Evolutionary conservation across 129 eudicot genomes (phyloP).

Genomic region (Artemisia tridentata): DNA sequence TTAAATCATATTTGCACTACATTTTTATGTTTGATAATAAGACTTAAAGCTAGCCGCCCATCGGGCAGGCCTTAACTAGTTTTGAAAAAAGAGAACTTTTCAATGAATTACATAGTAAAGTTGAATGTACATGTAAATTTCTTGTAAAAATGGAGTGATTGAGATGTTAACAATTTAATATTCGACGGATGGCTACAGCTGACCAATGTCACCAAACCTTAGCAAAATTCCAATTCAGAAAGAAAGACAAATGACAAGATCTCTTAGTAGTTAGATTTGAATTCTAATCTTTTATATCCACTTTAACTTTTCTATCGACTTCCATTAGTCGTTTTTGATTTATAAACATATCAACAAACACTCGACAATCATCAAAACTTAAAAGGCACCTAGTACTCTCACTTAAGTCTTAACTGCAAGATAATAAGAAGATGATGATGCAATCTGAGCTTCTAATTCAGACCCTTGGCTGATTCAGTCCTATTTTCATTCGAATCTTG

Average conservation of each 20-base stretch:
- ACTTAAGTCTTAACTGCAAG: conserved; percentile 19
- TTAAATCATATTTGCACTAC: too few species aligned
- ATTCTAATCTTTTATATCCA: conserved; percentile 30
- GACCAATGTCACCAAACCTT: conserved; percentile 31
- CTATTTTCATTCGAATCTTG: conserved; percentile 33
- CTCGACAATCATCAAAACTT: conserved; percentile 23
- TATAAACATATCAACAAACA: conserved; percentile 30
- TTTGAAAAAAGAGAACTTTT: background rate
- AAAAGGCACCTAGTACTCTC: background rate
- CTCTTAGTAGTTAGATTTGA: conserved; percentile 16
- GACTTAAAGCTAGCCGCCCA: too few species aligned
- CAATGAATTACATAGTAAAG: background rate
- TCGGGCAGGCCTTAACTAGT: background rate
- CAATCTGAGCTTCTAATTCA: conserved; percentile 45
- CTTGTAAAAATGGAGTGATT: background rate
- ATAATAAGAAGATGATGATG: conserved; percentile 42
- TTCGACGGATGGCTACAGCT: conserved; percentile 24
- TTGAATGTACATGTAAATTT: background rate
- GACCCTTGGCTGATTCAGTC: conserved; percentile 43
- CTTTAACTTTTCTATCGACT: conserved; percentile 26
- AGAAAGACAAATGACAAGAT: conserved; percentile 21
- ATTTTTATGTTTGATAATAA: too few species aligned
- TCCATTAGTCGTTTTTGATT: conserved; percentile 11
- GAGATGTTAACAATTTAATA: conserved; percentile 22
- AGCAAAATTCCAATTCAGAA: conserved; percentile 27